These are phyloP conservation scores for Mycena sp. DNA, from an alignment of 1,284 basidiomycete species.

Conservation along the genomic window DNA sequence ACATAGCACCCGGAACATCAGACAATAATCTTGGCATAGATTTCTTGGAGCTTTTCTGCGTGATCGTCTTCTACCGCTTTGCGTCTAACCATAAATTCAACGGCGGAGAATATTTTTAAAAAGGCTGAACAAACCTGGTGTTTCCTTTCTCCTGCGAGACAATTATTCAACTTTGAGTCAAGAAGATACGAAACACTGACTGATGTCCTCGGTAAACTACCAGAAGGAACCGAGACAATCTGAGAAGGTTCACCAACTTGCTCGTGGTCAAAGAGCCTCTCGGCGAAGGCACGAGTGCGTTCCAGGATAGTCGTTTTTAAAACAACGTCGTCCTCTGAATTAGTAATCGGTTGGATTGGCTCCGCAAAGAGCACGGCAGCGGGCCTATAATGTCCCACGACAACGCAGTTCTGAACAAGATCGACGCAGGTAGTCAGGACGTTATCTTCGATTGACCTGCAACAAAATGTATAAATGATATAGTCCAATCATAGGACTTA, in stretches of 20 bases:
- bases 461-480: too few species aligned
- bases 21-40: too few species aligned
- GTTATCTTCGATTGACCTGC: conserved; percentile 39
- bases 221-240: background rate
- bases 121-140: too few species aligned
- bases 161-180: conserved; percentile 14
- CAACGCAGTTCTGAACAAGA: conserved; percentile 35
- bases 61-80: conserved; percentile 32
- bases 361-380: conserved; percentile 35
- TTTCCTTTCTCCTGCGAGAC: conserved; percentile 35
- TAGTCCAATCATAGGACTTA: too few species aligned
- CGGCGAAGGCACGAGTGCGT: conserved; percentile 12
- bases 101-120: too few species aligned
- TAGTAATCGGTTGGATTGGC: background rate
- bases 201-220: conserved; percentile 20
- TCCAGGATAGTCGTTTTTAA: conserved; percentile 31
- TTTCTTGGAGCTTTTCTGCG: too few species aligned
- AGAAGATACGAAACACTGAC: background rate
- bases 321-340: background rate
- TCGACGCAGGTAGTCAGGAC: conserved; percentile 29
- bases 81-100: too few species aligned
- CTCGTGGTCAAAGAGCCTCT: conserved; percentile 1
- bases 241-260: background rate
- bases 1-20: too few species aligned
- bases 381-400: conserved; percentile 37